phyloP scores from a whole-genome alignment of 2,329 filamentous ascomycete genomes.

The Amesomyces nigricolor region DNA sequence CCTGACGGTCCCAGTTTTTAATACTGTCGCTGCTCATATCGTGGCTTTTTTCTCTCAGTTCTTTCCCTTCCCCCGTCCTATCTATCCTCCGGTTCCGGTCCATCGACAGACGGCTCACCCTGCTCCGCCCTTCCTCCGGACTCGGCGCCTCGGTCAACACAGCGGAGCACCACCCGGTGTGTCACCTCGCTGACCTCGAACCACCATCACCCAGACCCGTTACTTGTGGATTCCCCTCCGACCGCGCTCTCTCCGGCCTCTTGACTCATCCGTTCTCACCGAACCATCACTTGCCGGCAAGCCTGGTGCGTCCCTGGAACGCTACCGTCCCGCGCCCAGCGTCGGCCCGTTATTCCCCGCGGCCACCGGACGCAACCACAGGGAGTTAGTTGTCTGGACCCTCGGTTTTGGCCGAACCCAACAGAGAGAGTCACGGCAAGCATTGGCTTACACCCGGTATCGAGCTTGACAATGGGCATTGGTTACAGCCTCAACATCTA shows the following conservation, averaged over 20 bases:
- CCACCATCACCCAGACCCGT: not conserved
- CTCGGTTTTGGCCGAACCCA: not conserved
- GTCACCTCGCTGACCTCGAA: not conserved
- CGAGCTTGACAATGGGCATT: slow-evolving; percentile 25
- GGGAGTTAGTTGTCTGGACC: not conserved
- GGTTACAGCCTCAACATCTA: slow-evolving; percentile 12
- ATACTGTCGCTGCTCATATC: not conserved
- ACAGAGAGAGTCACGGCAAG: not conserved
- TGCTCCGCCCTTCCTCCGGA: slow-evolving; percentile 12
- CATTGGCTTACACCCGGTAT: slow-evolving; percentile 1
- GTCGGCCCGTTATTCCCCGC: slow-evolving; percentile 9
- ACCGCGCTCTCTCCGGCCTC: not conserved
- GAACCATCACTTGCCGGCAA: slow-evolving; percentile 4
- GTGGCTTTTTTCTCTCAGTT: not conserved
- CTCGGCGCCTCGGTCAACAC: slow-evolving; percentile 12
- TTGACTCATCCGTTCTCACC: not conserved
- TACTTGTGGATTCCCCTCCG: not conserved
- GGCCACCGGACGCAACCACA: not conserved
- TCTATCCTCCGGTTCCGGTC: not conserved
- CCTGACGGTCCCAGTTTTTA: not conserved
- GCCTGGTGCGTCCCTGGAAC: slow-evolving; percentile 7
- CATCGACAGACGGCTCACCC: not conserved
- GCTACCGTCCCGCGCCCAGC: not conserved
- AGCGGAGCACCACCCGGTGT: slow-evolving; percentile 1
- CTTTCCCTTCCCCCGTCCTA: not conserved